Evolutionary conservation across 129 eudicot genomes (phyloP).

Genomic region (Ambrosia artemisiifolia): DNA sequence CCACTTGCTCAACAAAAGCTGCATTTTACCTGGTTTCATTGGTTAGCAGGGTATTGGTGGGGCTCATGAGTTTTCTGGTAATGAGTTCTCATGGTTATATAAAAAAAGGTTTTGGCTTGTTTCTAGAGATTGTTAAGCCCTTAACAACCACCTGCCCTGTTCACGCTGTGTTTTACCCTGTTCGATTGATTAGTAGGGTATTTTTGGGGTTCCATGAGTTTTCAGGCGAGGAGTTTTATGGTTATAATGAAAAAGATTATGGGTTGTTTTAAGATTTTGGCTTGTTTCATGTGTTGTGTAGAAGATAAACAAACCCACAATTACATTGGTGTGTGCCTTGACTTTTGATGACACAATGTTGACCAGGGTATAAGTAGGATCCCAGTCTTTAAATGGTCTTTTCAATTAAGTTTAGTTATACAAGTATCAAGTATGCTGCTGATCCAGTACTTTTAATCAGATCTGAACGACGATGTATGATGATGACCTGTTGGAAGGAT

Average conservation of each 20-base stretch:
- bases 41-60: not conserved
- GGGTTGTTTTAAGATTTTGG: not conserved
- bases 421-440: conserved; percentile 43
- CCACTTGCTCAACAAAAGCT: not conserved
- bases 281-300: conserved; percentile 4
- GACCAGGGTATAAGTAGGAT: not conserved
- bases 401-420: conserved; percentile 24
- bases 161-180: too few relatives aligned
- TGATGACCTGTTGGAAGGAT: conserved; percentile 68
- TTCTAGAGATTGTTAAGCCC: too few relatives aligned
- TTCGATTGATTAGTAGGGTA: too few relatives aligned
- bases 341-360: not conserved
- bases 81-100: too few relatives aligned
- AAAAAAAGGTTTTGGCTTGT: too few relatives aligned
- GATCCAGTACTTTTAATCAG: conserved; percentile 71
- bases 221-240: too few relatives aligned
- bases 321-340: not conserved
- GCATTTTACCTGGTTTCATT: not conserved
- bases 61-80: too few relatives aligned
- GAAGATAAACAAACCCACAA: not conserved
- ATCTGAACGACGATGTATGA: conserved; percentile 86
- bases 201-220: too few relatives aligned
- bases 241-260: not conserved
- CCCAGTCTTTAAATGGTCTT: conserved; percentile 14
- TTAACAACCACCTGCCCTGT: too few relatives aligned